Evolutionary conservation across 192 early-diverging fungal genomes (phyloP).

Genomic region (Umbelopsis vinacea): DNA sequence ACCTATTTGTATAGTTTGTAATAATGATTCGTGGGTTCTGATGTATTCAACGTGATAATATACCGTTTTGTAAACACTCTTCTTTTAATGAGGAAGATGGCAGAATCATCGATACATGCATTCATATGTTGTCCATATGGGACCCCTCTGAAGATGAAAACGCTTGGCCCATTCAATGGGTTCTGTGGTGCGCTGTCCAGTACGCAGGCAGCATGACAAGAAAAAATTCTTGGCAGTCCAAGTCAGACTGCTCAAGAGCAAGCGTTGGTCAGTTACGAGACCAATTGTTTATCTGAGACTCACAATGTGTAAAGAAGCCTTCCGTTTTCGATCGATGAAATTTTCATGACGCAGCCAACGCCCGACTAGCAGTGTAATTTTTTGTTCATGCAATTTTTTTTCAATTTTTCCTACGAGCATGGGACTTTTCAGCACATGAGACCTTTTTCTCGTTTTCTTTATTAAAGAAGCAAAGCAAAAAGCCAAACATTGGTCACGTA

Average conservation of each 20-base stretch:
- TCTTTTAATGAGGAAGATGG: too few species aligned
- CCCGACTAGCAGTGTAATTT: not conserved
- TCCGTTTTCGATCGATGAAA: not conserved
- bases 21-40: not conserved
- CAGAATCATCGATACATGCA: too few species aligned
- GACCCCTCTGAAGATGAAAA: too few species aligned
- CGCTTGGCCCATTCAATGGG: too few species aligned
- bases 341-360: conserved; percentile 1
- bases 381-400: not conserved
- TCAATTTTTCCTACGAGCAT: not conserved
- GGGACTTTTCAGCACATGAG: not conserved
- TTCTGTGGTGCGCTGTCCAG: not conserved
- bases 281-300: not conserved
- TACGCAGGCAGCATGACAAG: not conserved
- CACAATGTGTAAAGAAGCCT: not conserved
- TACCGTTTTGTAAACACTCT: too few species aligned
- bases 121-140: too few species aligned
- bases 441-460: too few species aligned
- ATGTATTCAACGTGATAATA: not conserved
- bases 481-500: too few species aligned
- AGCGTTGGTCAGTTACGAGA: not conserved
- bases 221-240: not conserved
- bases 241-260: not conserved
- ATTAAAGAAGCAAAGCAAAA: too few species aligned
- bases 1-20: conserved; percentile 70